These are phyloP conservation scores for Puya raimondii DNA, from an alignment of 176 grass and related monocot species.

Conservation along the genomic window DNA sequence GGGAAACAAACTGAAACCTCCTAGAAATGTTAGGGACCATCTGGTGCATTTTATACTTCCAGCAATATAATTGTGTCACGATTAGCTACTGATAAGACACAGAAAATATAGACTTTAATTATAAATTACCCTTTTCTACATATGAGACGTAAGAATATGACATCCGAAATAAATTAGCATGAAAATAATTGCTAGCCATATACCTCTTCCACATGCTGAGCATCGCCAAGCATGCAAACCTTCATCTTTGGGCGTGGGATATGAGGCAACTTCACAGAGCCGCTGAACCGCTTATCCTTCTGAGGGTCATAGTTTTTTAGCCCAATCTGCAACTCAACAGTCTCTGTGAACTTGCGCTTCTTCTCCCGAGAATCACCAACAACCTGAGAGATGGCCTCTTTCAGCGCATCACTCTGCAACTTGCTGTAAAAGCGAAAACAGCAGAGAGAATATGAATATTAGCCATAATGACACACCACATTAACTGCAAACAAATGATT, in stretches of 20 bases:
- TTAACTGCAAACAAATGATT: no score
- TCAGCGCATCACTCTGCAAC: slow-evolving; percentile 7
- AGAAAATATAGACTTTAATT: neutral
- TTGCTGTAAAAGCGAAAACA: neutral
- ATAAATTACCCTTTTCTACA: neutral
- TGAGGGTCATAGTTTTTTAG: slow-evolving; percentile 10
- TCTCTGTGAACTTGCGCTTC: slow-evolving; percentile 8
- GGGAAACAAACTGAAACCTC: no score
- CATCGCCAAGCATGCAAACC: slow-evolving; percentile 15
- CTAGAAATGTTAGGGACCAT: no score
- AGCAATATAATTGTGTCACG: no score
- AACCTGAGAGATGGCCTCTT: slow-evolving; percentile 13
- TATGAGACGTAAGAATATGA: neutral
- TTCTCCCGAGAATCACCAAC: slow-evolving; percentile 7
- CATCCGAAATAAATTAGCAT: neutral
- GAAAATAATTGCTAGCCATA: neutral
- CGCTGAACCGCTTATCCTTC: slow-evolving; percentile 7
- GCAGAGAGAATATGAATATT: no score
- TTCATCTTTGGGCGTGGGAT: slow-evolving; percentile 14
- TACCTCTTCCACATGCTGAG: slow-evolving; percentile 12
- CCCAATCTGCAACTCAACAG: slow-evolving; percentile 10
- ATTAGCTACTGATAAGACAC: no score
- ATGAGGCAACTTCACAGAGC: slow-evolving; percentile 15
- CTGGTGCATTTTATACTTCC: no score
- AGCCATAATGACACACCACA: no score